Evolutionary conservation across 306 rosid species (phyloP).

Genomic region (Trifolium pratense): DNA sequence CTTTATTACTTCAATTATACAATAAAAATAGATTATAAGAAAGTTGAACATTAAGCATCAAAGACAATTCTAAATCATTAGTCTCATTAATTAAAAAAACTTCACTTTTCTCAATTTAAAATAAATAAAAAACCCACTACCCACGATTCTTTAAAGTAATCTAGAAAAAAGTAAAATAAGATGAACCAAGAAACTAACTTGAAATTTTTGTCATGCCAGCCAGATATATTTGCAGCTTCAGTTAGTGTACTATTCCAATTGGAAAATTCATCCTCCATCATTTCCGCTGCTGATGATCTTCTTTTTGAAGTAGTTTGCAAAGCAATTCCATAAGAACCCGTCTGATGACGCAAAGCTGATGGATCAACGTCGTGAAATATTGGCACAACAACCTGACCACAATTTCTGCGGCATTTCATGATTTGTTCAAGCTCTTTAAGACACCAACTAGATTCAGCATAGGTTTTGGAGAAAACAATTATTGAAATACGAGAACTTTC

Average conservation of each 20-base stretch:
- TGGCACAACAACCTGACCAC: not conserved
- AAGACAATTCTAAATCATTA: too few species aligned
- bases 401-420: not conserved
- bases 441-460: conserved; percentile 36
- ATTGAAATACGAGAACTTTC: not conserved
- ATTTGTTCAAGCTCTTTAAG: conserved; percentile 21
- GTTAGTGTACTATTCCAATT: not conserved
- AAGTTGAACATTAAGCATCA: too few species aligned
- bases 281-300: not conserved
- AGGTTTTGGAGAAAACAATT: not conserved
- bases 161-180: too few species aligned
- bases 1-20: too few species aligned
- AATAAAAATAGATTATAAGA: too few species aligned
- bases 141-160: too few species aligned
- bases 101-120: too few species aligned
- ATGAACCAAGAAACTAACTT: too few species aligned
- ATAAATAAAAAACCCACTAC: too few species aligned
- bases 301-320: not conserved
- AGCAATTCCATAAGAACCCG: not conserved
- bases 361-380: conserved; percentile 18
- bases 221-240: not conserved
- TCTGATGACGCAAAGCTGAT: not conserved
- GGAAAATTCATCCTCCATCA: too few species aligned
- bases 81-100: too few species aligned
- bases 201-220: not conserved